Percentiles rank a stretch among this genome's conserved stretches.
These are phyloP conservation scores for Sporothrix phasma DNA, from an alignment of 2,329 filamentous ascomycete genomes.

Conservation along the genomic window DNA sequence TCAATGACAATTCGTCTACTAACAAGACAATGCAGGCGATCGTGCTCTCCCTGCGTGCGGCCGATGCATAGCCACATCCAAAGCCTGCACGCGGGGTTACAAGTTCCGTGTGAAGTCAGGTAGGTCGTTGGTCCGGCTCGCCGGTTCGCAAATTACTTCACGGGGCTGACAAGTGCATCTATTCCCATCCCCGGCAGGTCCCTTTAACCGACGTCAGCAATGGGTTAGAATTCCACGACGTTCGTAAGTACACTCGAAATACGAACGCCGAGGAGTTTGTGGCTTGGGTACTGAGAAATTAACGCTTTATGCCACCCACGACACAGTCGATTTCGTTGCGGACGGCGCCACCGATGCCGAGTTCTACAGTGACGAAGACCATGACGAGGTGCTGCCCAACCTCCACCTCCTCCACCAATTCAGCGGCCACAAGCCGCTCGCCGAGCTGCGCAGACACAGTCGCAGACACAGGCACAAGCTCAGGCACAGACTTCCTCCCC, in stretches of 20 bases:
- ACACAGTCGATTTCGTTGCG: slow-evolving; percentile 16
- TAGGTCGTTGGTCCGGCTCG: slow-evolving; percentile 8
- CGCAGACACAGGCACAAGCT: too few relatives aligned
- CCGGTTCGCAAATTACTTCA: neutral
- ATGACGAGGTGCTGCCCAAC: neutral
- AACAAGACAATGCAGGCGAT: slow-evolving; percentile 27
- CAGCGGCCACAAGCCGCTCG: neutral
- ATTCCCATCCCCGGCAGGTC: slow-evolving; percentile 16
- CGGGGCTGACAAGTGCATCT: neutral
- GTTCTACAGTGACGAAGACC: slow-evolving; percentile 11
- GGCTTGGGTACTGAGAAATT: neutral
- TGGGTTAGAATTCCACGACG: slow-evolving; percentile 27
- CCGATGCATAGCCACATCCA: slow-evolving; percentile 23
- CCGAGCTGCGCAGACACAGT: neutral
- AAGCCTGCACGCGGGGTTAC: slow-evolving; percentile 25
- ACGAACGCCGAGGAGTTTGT: neutral
- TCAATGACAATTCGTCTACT: neutral
- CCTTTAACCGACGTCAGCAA: slow-evolving; percentile 25
- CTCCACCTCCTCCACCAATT: neutral
- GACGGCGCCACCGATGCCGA: slow-evolving; percentile 13
- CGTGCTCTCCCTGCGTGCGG: slow-evolving; percentile 28
- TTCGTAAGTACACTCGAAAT: slow-evolving; percentile 15
- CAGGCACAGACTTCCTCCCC: neutral
- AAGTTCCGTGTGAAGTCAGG: slow-evolving; percentile 26
- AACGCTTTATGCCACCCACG: neutral